A percentile compares a stretch with the other conserved stretches of the same genome.
These are phyloP conservation scores for Alternaria sp. DNA, from an alignment of 2,329 filamentous ascomycete genomes.

Conservation along the genomic window DNA sequence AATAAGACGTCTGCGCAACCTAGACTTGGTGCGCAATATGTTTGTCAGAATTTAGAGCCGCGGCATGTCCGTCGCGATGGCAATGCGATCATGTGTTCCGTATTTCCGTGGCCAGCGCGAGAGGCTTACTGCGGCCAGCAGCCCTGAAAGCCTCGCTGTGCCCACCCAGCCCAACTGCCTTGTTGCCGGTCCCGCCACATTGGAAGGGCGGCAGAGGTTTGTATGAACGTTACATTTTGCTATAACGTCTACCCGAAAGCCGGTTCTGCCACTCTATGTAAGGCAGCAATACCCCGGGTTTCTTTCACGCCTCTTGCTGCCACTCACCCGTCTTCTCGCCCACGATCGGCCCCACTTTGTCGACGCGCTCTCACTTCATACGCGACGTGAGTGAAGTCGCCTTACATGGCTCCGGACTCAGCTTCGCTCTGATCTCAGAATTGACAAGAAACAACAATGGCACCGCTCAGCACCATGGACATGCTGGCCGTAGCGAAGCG, in stretches of 20 bases:
- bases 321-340: background rate
- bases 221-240: slow-evolving; percentile 1
- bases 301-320: background rate
- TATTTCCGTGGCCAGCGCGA: slow-evolving; percentile 6
- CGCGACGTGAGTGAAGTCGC: background rate
- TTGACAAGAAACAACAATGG: slow-evolving; percentile 23
- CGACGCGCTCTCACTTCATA: background rate
- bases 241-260: slow-evolving; percentile 1
- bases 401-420: slow-evolving; percentile 4
- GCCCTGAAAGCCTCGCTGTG: slow-evolving; percentile 20
- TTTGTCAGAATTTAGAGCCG: background rate
- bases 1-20: slow-evolving; percentile 7
- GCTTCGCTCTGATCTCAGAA: background rate
- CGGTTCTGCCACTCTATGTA: slow-evolving; percentile 5
- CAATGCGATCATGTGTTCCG: background rate
- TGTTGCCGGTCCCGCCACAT: slow-evolving; percentile 14
- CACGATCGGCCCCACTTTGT: background rate
- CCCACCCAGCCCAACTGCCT: slow-evolving; percentile 16
- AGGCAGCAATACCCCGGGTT: slow-evolving; percentile 3
- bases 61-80: slow-evolving; percentile 1
- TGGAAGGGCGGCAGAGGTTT: slow-evolving; percentile 11
- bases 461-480: slow-evolving; percentile 22
- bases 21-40: background rate
- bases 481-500: slow-evolving; percentile 25
- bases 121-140: slow-evolving; percentile 27